Evolutionary conservation across 768 basidiomycete genomes (phyloP).

Genomic region (Austroboletus eburneus): DNA sequence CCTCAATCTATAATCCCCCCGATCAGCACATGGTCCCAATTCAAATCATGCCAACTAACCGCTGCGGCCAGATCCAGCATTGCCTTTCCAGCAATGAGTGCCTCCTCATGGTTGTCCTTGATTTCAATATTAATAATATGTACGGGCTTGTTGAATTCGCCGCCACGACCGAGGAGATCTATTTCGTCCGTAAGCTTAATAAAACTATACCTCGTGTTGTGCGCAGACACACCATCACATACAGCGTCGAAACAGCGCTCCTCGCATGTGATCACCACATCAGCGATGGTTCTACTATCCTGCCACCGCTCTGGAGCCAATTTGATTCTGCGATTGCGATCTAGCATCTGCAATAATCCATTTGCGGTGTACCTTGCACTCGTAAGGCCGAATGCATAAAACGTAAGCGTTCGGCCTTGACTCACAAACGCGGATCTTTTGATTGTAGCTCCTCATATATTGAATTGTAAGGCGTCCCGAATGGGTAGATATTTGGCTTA

Average conservation of each 20-base stretch:
- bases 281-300: constrained; percentile 82
- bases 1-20: constrained; percentile 64
- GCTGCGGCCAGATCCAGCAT: constrained; percentile 88
- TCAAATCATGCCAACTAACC: constrained; percentile 47
- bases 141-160: constrained; percentile 90
- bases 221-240: constrained; percentile 75
- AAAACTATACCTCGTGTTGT: constrained; percentile 5
- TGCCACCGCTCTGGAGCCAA: constrained; percentile 96
- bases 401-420: constrained; percentile 10
- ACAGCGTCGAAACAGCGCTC: constrained; percentile 98
- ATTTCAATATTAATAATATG: constrained; percentile 98
- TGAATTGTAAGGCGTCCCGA: constrained; percentile 94
- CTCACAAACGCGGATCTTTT: constrained; percentile 84
- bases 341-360: constrained; percentile 92
- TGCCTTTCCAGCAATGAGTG: constrained; percentile 90
- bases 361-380: constrained; percentile 80
- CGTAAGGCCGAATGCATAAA: constrained; percentile 12
- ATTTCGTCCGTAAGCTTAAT: constrained; percentile 11
- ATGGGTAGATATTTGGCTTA: constrained; percentile 94
- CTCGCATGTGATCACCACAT: constrained; percentile 98
- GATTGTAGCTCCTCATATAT: constrained; percentile 87
- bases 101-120: constrained; percentile 99
- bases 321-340: constrained; percentile 91
- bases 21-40: constrained; percentile 8
- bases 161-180: constrained; percentile 86